Evolutionary conservation across 805 yeast species (phyloP), one percentile per base, ranked within the genome.

Genomic region (Wickerhamiella azyma): DNA sequence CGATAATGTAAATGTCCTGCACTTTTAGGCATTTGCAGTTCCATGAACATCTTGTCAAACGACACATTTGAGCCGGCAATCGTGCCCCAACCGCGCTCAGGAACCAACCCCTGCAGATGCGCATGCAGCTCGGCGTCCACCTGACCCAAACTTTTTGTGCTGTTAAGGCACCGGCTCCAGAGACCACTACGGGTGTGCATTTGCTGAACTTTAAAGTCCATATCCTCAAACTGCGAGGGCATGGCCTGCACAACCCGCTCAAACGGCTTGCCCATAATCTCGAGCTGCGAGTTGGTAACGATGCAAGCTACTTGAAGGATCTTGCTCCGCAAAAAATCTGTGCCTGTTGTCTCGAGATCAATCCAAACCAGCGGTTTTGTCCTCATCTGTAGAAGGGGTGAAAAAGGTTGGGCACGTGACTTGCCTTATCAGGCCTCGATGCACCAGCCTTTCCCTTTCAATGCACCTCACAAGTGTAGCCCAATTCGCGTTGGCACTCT

Each of bases 271-370:
- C 84, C 94, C 1, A 85, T 65, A 2, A 84, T 55, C 46, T 82
- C 75, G 51, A 92, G 69, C 48, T 84, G 65, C 9, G 83, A 85
- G 57, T 92, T 94, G 1, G 99, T 92, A 39, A 92, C 70, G 33
- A 89, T 66, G 60, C 96, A 86, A 60, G 96, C 85, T 24, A 92
- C 78, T 63, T 92, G 97, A 48, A 92, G 82, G 55, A 92, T 89
- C 48, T 74, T 76, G 60, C 92, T 97, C 13, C 70, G 69, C 40
- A 65, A 61, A 11, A 78, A 76, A 54, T 89, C 81, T 32, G 92
- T 66, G 0, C 99, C 99, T 0, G 99, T 92, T 97, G 92, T 92
- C 61, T 89, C 98, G 64, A 97, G 89, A 65, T 89, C 98, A n/a
- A 89, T 72, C 98, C 98, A 89, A 2, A 92, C 94, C 16, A 89